Percentiles rank a stretch among this genome's conserved stretches.
These are phyloP conservation scores for Colletotrichum musicola DNA, from an alignment of 2,329 filamentous ascomycete genomes.

Conservation along the genomic window DNA sequence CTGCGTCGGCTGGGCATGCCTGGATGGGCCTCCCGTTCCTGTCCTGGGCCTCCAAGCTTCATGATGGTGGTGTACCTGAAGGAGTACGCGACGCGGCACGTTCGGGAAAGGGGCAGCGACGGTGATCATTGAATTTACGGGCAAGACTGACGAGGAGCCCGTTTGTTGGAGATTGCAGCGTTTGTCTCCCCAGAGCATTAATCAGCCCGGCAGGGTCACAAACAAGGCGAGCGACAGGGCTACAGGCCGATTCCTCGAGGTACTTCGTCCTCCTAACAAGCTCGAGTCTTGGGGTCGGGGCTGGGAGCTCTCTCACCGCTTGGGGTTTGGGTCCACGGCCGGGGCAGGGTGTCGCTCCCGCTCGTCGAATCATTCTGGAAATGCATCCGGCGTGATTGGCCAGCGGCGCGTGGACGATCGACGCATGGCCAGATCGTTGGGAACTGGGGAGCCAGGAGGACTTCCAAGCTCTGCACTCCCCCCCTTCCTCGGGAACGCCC, in stretches of 20 bases:
- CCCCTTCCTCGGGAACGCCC: background rate
- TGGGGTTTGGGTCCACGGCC: slow-evolving; percentile 23
- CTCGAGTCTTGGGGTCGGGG: background rate
- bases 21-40: slow-evolving; percentile 28
- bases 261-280: background rate
- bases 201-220: background rate
- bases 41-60: background rate
- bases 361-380: slow-evolving; percentile 32
- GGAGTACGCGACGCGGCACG: background rate
- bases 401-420: slow-evolving; percentile 15
- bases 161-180: slow-evolving; percentile 16
- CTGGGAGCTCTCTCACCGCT: slow-evolving; percentile 33
- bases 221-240: background rate
- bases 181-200: background rate
- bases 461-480: background rate
- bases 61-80: background rate
- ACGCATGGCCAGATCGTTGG: slow-evolving; percentile 38
- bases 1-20: slow-evolving; percentile 36
- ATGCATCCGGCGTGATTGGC: slow-evolving; percentile 25
- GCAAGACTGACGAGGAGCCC: background rate
- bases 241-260: background rate
- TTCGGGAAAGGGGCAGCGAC: slow-evolving; percentile 10
- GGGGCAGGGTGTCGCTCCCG: background rate
- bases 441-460: slow-evolving; percentile 1
- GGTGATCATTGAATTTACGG: slow-evolving; percentile 19